These are phyloP conservation scores for Solanum aculeatissimum DNA, from an alignment of 305 asterid genomes.

Conservation along the genomic window DNA sequence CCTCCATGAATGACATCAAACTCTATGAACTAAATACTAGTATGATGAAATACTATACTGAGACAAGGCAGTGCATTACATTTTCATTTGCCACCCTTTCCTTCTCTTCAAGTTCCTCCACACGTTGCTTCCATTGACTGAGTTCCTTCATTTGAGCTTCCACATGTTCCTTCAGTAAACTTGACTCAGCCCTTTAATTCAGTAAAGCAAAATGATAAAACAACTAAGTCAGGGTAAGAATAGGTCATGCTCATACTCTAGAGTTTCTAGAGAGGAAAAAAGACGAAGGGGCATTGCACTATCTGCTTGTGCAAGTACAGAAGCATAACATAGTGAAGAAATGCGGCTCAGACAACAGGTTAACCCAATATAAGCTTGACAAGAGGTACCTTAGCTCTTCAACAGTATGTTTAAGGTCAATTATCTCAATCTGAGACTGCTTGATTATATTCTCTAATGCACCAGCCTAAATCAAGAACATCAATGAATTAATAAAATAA, in stretches of 20 bases:
- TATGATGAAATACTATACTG: neutral
- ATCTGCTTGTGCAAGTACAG: neutral
- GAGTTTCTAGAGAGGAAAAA: neutral
- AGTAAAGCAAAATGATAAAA: conserved; percentile 7
- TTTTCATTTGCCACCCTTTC: conserved; percentile 94
- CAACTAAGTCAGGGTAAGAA: neutral
- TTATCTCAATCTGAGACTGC: conserved; percentile 93
- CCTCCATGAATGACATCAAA: neutral
- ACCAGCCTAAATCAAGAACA: conserved; percentile 47
- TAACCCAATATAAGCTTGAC: neutral
- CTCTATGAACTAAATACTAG: neutral
- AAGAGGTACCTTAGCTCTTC: conserved; percentile 72
- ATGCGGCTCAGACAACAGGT: neutral
- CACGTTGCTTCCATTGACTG: conserved; percentile 59
- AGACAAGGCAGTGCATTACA: conserved; percentile 19
- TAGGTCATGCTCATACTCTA: neutral
- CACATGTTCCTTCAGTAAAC: conserved; percentile 54
- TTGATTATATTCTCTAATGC: conserved; percentile 85
- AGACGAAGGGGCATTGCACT: neutral
- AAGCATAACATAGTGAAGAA: neutral
- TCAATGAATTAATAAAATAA: conserved; percentile 10
- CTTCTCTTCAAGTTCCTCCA: conserved; percentile 82
- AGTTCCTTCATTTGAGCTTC: conserved; percentile 79
- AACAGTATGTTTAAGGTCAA: conserved; percentile 83
- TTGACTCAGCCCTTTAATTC: conserved; percentile 78